These are phyloP conservation scores for Cymbopogon citratus DNA, from an alignment of 176 grass and related monocot species.

Conservation along the genomic window DNA sequence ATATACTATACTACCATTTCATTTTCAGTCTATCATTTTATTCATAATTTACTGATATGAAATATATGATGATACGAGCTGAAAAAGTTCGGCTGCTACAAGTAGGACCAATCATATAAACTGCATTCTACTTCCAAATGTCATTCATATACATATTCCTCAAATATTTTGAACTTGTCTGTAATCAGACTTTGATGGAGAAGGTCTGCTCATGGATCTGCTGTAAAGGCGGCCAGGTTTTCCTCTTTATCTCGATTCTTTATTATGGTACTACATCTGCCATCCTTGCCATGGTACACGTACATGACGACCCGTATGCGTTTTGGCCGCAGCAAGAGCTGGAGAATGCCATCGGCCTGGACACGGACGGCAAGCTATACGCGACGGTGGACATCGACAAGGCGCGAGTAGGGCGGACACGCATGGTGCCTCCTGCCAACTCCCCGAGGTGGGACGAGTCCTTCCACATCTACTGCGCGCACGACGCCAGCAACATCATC, in stretches of 20 bases:
- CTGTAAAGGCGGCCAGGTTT: constrained; percentile 53
- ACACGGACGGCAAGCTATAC: constrained; percentile 41
- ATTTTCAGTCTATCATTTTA: too few relatives aligned
- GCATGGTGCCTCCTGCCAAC: neutral
- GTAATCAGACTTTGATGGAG: constrained; percentile 20
- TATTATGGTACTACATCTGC: neutral
- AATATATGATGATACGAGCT: too few relatives aligned
- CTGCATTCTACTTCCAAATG: neutral
- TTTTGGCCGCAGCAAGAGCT: constrained; percentile 1
- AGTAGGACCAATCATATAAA: neutral
- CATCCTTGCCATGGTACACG: neutral
- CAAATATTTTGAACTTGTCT: neutral
- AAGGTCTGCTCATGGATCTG: constrained; percentile 63
- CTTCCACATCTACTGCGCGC: constrained; percentile 81
- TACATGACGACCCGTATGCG: neutral
- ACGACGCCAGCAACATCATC: constrained; percentile 56
- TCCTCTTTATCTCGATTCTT: neutral
- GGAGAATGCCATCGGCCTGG: constrained; percentile 19
- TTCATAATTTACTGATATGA: too few relatives aligned
- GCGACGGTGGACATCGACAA: constrained; percentile 94
- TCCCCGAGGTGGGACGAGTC: constrained; percentile 57
- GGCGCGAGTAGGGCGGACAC: constrained; percentile 63
- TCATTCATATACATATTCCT: neutral
- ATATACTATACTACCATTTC: neutral
- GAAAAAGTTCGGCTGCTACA: neutral